Evolutionary conservation across 768 basidiomycete species (phyloP), one percentile per base, ranked within the genome.

Genomic region (Trametes elegans): DNA sequence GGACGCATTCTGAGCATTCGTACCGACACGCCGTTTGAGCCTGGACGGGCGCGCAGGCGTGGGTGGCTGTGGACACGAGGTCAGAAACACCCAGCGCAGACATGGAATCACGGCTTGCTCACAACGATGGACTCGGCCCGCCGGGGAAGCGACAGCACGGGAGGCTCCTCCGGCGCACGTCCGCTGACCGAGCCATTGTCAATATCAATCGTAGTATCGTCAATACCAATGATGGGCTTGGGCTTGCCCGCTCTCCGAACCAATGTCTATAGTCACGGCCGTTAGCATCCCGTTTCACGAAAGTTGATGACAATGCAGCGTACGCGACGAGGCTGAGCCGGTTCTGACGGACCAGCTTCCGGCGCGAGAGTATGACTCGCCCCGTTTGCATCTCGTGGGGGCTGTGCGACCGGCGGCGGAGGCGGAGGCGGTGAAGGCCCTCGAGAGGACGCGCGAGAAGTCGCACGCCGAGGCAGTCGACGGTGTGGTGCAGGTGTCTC

Each of bases 21-120:
- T 53, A 75, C 57, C 51, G 14, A 54, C 73, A 18, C 87, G 77
- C 16, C 86, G 79, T 68, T 86, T 87, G 49, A 88, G 68, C 23
- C 64, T 60, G 1, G 52, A 49, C 1, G 57, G 36, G 16, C 52
- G 52, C 7, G 41, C 27, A 2, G 57, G 57, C 0, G 51, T 55
- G 7, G 53, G 53, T 5, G 57, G 57, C 54, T 62, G 19, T n/a
- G 32, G n/a, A 27, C 3, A 24, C 34, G n/a, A 46, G 31, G 31
- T 11, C 16, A n/a, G 36, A 2, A 32, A 5, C 34, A 2, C 10
- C n/a, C 3, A 1, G n/a, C 7, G n/a, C 27, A 8, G 7, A 7
- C 6, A 18, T 2, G 0, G 3, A 19, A 3, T n/a, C 13, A 14
- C n/a, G n/a, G n/a, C n/a, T n/a, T n/a, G n/a, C 59, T 32, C 19